Evolutionary conservation across 192 early-diverging fungal genomes (phyloP), one percentile per base, ranked within the genome.

Genomic region (Dissophora ornata): DNA sequence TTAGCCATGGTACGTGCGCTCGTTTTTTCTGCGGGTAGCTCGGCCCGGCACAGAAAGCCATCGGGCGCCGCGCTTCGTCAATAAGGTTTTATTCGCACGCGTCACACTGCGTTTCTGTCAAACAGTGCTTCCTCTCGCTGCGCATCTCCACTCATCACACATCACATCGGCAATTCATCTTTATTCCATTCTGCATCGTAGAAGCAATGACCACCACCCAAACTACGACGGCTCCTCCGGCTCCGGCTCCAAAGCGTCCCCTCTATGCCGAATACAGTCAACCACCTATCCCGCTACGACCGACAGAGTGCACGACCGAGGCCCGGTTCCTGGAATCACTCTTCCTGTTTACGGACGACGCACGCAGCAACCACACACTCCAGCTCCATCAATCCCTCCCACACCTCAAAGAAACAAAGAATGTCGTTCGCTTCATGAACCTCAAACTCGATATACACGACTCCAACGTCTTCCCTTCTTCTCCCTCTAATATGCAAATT

Each of bases 291-390:
- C 16, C 29, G 5, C 46, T 69, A 29, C 50, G 67, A 12, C 40
- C 45, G 21, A 60, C 45, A 22, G 67, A 60, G 28, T 58, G 57
- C 29, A 60, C 57, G 16, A 59, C 58, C 4, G 67, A 69, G 16
- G 38, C 45, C 10, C 47, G 57, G 34, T 56, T 52, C 48, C 19
- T 69, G 2, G 67, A 69, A 15, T 25, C 67, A 10, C 49, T 69
- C 1, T 69, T 69, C 38, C 48, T 61, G 15, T 3, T 69, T 7
- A 44, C 48, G 15, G 41, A 61, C 67, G 50, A 69, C 49, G 41
- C 49, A 19, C 49, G 57, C 22, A 41, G 38, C 50, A 46, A 28
- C 28, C 40, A 40, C 12, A 24, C 53, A 4, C 22, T n/a, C 21
- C 44, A 49, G 5, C 45, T 67, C 46, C 22, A 57, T 22, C 11